phyloP scores from a whole-genome alignment of 176 grass and related monocot species.

The Pharus latifolius region DNA sequence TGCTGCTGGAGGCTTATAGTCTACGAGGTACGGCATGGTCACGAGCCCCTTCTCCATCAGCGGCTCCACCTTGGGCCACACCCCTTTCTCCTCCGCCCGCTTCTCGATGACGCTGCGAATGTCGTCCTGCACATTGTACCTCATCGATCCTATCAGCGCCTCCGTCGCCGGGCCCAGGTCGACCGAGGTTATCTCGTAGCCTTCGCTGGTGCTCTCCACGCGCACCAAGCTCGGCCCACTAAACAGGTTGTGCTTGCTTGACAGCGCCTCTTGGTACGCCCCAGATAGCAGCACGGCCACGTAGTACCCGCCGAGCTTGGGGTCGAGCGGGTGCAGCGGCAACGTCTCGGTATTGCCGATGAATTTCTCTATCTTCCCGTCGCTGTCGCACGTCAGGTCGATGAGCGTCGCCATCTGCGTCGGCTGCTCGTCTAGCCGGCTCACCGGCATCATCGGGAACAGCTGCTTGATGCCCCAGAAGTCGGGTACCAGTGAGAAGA shows the following conservation, averaged over 20 bases:
- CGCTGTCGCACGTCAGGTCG: slow-evolving; percentile 32
- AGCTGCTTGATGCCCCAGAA: slow-evolving; percentile 6
- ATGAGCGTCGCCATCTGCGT: not conserved
- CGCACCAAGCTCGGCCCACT: slow-evolving; percentile 3
- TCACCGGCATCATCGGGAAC: slow-evolving; percentile 26
- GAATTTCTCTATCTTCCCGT: slow-evolving; percentile 22
- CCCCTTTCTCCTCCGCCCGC: not conserved
- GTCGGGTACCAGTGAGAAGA: slow-evolving; percentile 24
- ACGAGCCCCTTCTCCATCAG: not conserved
- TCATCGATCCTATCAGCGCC: not conserved
- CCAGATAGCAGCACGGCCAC: slow-evolving; percentile 12
- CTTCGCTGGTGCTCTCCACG: not conserved
- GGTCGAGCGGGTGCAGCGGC: slow-evolving; percentile 14
- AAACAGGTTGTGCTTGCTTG: slow-evolving; percentile 20
- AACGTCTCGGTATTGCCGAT: not conserved
- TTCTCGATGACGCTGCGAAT: not conserved
- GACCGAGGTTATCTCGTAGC: not conserved
- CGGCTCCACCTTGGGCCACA: not conserved
- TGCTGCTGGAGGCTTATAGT: not conserved
- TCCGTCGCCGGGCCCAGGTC: not conserved
- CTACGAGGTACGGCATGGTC: slow-evolving; percentile 6
- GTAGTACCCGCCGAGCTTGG: not conserved
- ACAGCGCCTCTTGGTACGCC: slow-evolving; percentile 19
- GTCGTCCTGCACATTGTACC: not conserved
- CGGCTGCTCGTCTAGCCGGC: slow-evolving; percentile 10